Percentiles rank a stretch among this genome's conserved stretches.
Conservation (phyloP, 192 early-diverging fungal species). For the Kappamyces sp. region DNA sequence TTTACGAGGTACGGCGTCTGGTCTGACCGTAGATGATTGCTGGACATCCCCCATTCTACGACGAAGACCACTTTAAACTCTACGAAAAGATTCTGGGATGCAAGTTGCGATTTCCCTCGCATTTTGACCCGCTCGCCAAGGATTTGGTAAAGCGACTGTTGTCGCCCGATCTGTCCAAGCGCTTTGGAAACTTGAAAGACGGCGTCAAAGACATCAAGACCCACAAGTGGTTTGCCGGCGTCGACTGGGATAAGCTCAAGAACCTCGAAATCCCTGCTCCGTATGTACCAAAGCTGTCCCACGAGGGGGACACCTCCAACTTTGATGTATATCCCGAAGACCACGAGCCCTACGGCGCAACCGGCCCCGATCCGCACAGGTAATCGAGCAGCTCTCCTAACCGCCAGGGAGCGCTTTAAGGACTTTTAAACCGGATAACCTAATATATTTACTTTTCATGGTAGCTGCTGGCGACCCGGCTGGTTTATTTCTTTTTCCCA, state of each 20-base stretch:
- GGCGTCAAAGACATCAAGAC: slow-evolving; percentile 84
- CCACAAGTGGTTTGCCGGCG: slow-evolving; percentile 91
- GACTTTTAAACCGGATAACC: slow-evolving; percentile 52
- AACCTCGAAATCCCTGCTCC: slow-evolving; percentile 72
- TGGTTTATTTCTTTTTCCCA: slow-evolving; percentile 14
- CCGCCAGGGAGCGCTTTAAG: slow-evolving; percentile 54
- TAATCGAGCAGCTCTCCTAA: too few relatives aligned
- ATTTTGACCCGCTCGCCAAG: slow-evolving; percentile 69
- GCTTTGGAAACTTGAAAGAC: slow-evolving; percentile 69
- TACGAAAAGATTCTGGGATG: slow-evolving; percentile 70
- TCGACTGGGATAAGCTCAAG: slow-evolving; percentile 80
- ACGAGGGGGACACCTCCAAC: slow-evolving; percentile 86
- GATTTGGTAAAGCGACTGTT: slow-evolving; percentile 66
- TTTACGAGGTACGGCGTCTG: slow-evolving; percentile 44
- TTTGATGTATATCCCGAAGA: slow-evolving; percentile 95
- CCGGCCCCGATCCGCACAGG: slow-evolving; percentile 59
- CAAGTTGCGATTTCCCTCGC: slow-evolving; percentile 62
- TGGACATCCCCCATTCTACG: slow-evolving; percentile 66
- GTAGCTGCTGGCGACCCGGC: too few relatives aligned
- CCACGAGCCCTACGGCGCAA: slow-evolving; percentile 77
- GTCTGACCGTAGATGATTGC: slow-evolving; percentile 50
- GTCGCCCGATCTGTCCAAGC: slow-evolving; percentile 66
- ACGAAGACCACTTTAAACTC: slow-evolving; percentile 66
- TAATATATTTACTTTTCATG: neutral
- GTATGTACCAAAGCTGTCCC: slow-evolving; percentile 72